Conservation (phyloP, 352 stramenopile genomes). For the Elongisporangium undulatum region DNA sequence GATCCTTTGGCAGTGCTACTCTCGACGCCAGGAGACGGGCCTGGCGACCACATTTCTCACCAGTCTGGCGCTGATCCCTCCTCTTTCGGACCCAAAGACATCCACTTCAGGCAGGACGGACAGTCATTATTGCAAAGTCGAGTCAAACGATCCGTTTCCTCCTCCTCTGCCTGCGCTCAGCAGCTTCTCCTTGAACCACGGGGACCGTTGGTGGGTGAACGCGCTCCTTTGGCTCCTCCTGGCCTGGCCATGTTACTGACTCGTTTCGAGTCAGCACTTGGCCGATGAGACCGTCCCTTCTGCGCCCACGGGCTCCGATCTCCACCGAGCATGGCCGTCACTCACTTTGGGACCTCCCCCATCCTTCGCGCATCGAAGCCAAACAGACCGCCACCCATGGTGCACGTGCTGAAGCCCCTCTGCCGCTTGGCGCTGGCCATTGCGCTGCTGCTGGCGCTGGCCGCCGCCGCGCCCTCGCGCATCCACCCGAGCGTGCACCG, state of each 20-base stretch:
- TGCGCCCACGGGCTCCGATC: neutral
- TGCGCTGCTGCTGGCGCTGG: neutral
- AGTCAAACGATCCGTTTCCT: neutral
- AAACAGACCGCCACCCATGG: neutral
- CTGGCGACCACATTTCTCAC: neutral
- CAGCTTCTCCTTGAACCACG: too few relatives aligned
- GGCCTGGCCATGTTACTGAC: neutral
- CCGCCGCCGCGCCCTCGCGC: neutral
- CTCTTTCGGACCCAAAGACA: neutral
- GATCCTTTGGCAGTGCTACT: neutral
- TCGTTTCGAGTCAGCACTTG: neutral
- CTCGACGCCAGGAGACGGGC: neutral
- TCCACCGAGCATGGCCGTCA: neutral
- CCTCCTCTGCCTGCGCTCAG: neutral
- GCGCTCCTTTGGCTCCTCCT: neutral
- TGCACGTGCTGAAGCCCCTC: neutral
- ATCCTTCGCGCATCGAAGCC: conserved; percentile 1
- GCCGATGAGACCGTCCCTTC: neutral
- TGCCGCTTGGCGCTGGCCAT: neutral
- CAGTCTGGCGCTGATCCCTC: neutral
- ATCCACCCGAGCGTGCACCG: conserved; percentile 20
- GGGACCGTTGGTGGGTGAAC: neutral
- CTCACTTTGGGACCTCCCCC: neutral
- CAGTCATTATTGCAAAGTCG: neutral
- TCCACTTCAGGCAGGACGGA: neutral